These are phyloP conservation scores for Coprinopsis sp. DNA, from an alignment of 768 basidiomycete genomes.

Conservation along the genomic window DNA sequence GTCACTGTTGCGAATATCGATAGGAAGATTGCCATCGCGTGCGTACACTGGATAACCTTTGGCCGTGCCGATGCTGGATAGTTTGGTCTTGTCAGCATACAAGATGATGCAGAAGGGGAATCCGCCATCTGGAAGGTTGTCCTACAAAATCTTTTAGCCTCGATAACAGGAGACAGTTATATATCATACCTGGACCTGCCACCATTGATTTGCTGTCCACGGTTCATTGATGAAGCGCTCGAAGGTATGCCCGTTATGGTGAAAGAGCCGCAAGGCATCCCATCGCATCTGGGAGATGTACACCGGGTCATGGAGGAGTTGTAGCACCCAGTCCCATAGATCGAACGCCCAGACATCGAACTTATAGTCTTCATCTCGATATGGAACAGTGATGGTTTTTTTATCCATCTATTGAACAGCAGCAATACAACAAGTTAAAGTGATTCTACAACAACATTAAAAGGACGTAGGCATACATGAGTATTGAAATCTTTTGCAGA, in stretches of 20 bases:
- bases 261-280: slow-evolving; percentile 27
- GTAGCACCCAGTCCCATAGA: slow-evolving; percentile 26
- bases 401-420: not conserved
- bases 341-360: slow-evolving; percentile 16
- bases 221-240: slow-evolving; percentile 27
- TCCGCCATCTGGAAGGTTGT: slow-evolving; percentile 14
- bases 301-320: slow-evolving; percentile 19
- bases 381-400: not conserved
- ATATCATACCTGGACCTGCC: slow-evolving; percentile 36
- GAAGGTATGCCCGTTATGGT: slow-evolving; percentile 21
- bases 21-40: slow-evolving; percentile 24
- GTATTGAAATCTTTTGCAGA: not conserved
- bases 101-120: slow-evolving; percentile 28
- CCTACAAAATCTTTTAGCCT: too few relatives aligned
- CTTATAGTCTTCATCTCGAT: not conserved
- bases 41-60: slow-evolving; percentile 35
- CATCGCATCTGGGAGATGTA: slow-evolving; percentile 23
- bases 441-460: not conserved
- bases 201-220: slow-evolving; percentile 28
- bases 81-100: slow-evolving; percentile 36
- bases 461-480: not conserved
- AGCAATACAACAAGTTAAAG: not conserved
- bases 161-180: too few relatives aligned
- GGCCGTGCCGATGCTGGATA: slow-evolving; percentile 30
- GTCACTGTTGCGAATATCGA: slow-evolving; percentile 5